phyloP scores from a whole-genome alignment of 768 basidiomycete species.

The Cubamyces sp. region DNA sequence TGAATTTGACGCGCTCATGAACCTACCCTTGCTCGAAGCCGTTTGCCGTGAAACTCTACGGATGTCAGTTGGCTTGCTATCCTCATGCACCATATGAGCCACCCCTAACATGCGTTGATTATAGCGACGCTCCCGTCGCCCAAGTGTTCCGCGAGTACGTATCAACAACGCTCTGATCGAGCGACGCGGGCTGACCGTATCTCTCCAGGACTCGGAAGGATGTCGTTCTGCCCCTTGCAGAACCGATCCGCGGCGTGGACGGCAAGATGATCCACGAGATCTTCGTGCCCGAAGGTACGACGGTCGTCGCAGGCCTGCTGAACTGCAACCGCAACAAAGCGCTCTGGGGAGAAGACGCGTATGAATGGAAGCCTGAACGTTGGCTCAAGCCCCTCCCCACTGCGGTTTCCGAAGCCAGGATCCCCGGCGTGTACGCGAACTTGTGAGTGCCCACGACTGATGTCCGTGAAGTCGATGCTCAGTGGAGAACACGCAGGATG shows the following conservation, averaged over 20 bases:
- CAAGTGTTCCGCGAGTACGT: slow-evolving; percentile 38
- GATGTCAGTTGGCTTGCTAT: slow-evolving; percentile 1
- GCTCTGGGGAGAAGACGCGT: slow-evolving; percentile 45
- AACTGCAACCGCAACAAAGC: slow-evolving; percentile 42
- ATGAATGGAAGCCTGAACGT: slow-evolving; percentile 35
- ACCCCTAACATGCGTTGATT: not conserved
- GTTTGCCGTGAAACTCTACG: slow-evolving; percentile 22
- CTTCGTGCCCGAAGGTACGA: slow-evolving; percentile 42
- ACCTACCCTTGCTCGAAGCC: slow-evolving; percentile 14
- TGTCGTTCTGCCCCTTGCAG: slow-evolving; percentile 44
- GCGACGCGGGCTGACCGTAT: not conserved
- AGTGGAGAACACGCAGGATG: not conserved
- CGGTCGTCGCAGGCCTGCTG: slow-evolving; percentile 44
- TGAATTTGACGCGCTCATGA: slow-evolving; percentile 17
- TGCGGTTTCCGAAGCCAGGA: slow-evolving; percentile 9
- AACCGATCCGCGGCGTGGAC: slow-evolving; percentile 41
- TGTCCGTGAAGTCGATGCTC: not conserved
- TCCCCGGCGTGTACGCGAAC: slow-evolving; percentile 19
- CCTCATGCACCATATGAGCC: slow-evolving; percentile 12
- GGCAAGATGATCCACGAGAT: slow-evolving; percentile 43
- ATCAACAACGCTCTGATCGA: not conserved
- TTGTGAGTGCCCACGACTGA: not conserved
- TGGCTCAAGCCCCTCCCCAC: slow-evolving; percentile 20
- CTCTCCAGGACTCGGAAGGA: slow-evolving; percentile 40
- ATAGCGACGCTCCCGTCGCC: slow-evolving; percentile 50